Base-by-base conservation (phyloP, 2,329 filamentous ascomycete genomes). In the Clarireedia sp. region DNA sequence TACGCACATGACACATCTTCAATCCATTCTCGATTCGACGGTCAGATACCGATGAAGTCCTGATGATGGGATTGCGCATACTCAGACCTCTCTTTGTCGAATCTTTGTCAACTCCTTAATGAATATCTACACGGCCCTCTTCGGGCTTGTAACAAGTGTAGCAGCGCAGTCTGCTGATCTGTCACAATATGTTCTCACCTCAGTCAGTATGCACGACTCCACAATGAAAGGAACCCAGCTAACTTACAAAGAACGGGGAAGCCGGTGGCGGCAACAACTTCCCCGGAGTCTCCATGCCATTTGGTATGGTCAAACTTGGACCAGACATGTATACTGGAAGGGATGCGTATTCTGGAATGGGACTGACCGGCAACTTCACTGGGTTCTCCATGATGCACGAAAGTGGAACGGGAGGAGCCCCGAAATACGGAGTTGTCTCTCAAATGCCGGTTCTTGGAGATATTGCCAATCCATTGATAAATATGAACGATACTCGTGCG, bases 301-400 rank as follows among this genome's bases (percentile, higher is more conserved):
- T 56, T 44, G 59, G 59, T 16, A 60, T 61, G 59, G 53, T 58
- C 33, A 60, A 53, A 19, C 48, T 58, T 26, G 58, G 58, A 6
- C 57, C 54, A 37, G 57, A 59, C 53, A 66, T 78, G 19, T 74
- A 75, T 56, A 75, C 72, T 9, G 46, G 55, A 12, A 73, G 73
- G 14, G 68, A 67, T 59, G 71, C 71, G 37, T 81, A 80, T 62
- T 80, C 78, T 1, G 78, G 78, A 37, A 79, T 77, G 60, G 70
- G 72, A 37, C 62, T 73, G 0, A 66, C 65, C 10, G 79, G 80
- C 3, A 74, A 75, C 29, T 78, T 83, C 60, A 79, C 75, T 0
- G 81, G 79, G 4, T 84, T 84, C 67, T 80, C 77, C 54, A 74
- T 85, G 76, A 78, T 85, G 62, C 82, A 86, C 60, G 81, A 84